Evolutionary conservation across 2,329 filamentous ascomycete species (phyloP), one percentile per base, ranked within the genome.

Genomic region (Curvularia lunata): DNA sequence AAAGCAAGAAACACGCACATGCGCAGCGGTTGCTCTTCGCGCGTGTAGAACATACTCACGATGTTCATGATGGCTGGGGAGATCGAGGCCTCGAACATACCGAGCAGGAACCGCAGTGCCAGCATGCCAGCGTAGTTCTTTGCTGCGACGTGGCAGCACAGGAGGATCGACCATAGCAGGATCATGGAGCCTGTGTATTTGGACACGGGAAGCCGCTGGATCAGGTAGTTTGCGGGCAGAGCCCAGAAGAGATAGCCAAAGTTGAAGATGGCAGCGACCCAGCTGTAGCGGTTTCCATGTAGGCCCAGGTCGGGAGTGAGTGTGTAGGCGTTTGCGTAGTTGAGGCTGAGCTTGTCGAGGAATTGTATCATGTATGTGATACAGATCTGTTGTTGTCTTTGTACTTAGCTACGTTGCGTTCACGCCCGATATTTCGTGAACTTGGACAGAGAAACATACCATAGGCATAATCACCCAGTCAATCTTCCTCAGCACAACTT

Each of bases 381-480:
- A 53, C 71, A 75, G 13, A 77, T 76, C 74, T 77, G 28, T 3
- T n/a, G 3, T 8, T 1, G 6, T 25, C 34, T 37, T 37, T 42
- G 37, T 42, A 32, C 25, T 38, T 7, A 37, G 40, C 23, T 34
- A 7, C 16, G 13, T 43, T n/a, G 9, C 5, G 45, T 4, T 21
- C 32, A 3, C 5, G 9, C 13, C 32, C 12, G 1, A 13, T 16
- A 34, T 34, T 6, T 34, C 1, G 37, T 2, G n/a, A 18, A 10
- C 19, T 16, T 1, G 16, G 9, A 1, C 5, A 5, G 4, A 21
- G 1, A 2, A 21, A 9, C 23, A 3, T 64, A 81, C 79, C 64
- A 82, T 79, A 7, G 80, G 80, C 75, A 82, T 76, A 37, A 82
- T 79, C 12, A 81, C 74, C 74, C 75, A 78, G 56, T 82, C 80